Evolutionary conservation across 2,329 filamentous ascomycete species (phyloP).

Genomic region (Diaporthe sp.): DNA sequence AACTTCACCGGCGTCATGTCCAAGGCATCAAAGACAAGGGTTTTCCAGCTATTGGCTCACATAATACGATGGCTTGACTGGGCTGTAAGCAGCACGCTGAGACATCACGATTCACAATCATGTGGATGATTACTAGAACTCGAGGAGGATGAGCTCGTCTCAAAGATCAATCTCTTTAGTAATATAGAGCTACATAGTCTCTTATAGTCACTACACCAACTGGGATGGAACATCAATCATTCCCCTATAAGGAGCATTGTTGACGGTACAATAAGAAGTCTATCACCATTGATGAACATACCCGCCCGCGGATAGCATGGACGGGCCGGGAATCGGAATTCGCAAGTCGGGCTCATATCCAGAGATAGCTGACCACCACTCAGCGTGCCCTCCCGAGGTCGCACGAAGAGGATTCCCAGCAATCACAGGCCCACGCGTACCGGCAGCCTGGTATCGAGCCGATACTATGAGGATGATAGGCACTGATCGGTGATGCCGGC

Average conservation of each 20-base stretch:
- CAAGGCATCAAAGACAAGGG: not conserved
- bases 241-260: not conserved
- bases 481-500: not conserved
- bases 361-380: slow-evolving; percentile 23
- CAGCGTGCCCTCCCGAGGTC: not conserved
- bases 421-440: not conserved
- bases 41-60: slow-evolving; percentile 13
- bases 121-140: not conserved
- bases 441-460: not conserved
- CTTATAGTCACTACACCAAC: not conserved
- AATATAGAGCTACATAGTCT: not conserved
- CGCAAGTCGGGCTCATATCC: not conserved
- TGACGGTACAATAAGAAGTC: not conserved
- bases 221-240: not conserved
- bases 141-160: too few relatives aligned
- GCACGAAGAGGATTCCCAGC: not conserved
- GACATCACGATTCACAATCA: not conserved
- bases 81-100: not conserved
- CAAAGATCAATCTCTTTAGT: not conserved
- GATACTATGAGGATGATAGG: slow-evolving; percentile 2
- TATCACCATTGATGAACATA: not conserved
- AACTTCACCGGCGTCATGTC: not conserved
- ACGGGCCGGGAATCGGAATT: slow-evolving; percentile 1
- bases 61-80: not conserved
- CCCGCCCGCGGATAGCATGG: not conserved